Percentiles rank a stretch among this genome's conserved stretches.
phyloP scores from a whole-genome alignment of 1,139 yeast genomes.

The Blastobotrys illinoisensis region DNA sequence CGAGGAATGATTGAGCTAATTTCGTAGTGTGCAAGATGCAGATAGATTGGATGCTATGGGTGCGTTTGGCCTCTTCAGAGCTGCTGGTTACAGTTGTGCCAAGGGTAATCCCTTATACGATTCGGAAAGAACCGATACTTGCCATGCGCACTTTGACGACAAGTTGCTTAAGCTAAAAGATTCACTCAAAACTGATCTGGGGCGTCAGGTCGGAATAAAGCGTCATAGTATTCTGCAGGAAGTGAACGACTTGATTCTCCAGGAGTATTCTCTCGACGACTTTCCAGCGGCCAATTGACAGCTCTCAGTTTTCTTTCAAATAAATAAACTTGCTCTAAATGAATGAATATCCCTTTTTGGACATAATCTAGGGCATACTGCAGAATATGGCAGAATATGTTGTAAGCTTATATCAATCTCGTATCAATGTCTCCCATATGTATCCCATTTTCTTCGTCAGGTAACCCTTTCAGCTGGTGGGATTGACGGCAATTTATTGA shows the following conservation, averaged over 20 bases:
- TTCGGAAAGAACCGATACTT: slow-evolving; percentile 13
- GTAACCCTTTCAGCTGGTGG: too few relatives aligned
- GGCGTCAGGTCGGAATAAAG: slow-evolving; percentile 23
- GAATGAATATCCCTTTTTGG: too few relatives aligned
- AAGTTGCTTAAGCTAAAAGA: slow-evolving; percentile 30
- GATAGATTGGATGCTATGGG: slow-evolving; percentile 38
- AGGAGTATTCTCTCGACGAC: background rate
- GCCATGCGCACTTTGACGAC: slow-evolving; percentile 30
- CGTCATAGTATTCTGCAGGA: background rate
- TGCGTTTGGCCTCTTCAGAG: slow-evolving; percentile 33
- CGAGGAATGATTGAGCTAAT: too few relatives aligned
- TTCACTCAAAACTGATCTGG: slow-evolving; percentile 30
- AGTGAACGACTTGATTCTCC: background rate
- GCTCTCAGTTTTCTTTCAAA: too few relatives aligned
- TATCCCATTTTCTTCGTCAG: too few relatives aligned
- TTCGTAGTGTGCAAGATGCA: slow-evolving; percentile 33
- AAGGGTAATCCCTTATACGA: slow-evolving; percentile 16
- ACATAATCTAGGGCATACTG: too few relatives aligned
- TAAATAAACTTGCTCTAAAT: too few relatives aligned
- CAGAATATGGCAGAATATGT: too few relatives aligned
- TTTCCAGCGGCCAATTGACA: background rate
- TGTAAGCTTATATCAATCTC: too few relatives aligned
- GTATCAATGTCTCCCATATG: too few relatives aligned
- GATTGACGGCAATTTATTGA: too few relatives aligned
- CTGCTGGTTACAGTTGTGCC: slow-evolving; percentile 19